phyloP scores from a whole-genome alignment of 257 asterid genomes.

The Primulina huaijiensis region DNA sequence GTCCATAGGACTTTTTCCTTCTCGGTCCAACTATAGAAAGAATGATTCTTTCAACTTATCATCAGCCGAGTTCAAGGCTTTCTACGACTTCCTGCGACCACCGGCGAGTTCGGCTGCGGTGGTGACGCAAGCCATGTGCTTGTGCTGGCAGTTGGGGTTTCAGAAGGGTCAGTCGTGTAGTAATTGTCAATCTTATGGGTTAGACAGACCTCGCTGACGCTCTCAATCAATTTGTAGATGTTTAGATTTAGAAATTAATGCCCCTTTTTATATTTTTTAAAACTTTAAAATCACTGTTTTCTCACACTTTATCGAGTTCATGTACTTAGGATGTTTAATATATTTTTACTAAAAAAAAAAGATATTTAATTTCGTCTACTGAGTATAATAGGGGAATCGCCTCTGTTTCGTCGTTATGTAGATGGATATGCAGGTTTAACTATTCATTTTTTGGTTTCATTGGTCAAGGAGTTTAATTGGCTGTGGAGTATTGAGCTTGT shows the following conservation, averaged over 20 bases:
- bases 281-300: not conserved
- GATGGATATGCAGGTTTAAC: too few relatives aligned
- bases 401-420: too few relatives aligned
- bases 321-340: not conserved
- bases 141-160: slow-evolving; percentile 61
- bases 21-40: slow-evolving; percentile 27
- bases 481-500: too few relatives aligned
- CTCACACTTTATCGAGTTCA: not conserved
- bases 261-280: not conserved
- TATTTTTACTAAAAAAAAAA: too few relatives aligned
- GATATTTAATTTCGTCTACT: too few relatives aligned
- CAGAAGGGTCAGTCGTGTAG: slow-evolving; percentile 45
- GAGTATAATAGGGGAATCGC: too few relatives aligned
- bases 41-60: slow-evolving; percentile 32
- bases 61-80: slow-evolving; percentile 35
- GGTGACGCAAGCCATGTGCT: slow-evolving; percentile 39
- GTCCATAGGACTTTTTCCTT: slow-evolving; percentile 59
- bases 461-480: too few relatives aligned
- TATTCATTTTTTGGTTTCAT: too few relatives aligned
- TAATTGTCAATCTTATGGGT: slow-evolving; percentile 48
- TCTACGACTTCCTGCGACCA: slow-evolving; percentile 32
- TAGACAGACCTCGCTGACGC: slow-evolving; percentile 38
- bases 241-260: slow-evolving; percentile 27
- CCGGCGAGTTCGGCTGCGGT: slow-evolving; percentile 20
- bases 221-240: not conserved